Conservation (phyloP, 1,284 basidiomycete species). For the Entoloma clypeatum region DNA sequence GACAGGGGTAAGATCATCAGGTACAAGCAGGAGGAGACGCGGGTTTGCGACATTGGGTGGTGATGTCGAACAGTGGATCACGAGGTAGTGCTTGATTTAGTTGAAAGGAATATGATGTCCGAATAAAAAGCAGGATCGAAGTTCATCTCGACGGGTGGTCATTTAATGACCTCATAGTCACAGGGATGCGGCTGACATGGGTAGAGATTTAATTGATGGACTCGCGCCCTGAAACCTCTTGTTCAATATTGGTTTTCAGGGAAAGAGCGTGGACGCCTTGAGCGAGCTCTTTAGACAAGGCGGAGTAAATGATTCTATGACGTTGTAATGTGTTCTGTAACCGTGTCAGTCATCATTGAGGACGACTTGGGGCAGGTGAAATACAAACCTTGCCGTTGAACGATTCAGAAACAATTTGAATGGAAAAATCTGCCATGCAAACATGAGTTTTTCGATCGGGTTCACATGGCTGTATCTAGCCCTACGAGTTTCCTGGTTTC, state of each 20-base stretch:
- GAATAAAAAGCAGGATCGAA: no score
- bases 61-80: no score
- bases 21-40: no score
- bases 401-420: slow-evolving; percentile 63
- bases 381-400: slow-evolving; percentile 68
- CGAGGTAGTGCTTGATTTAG: no score
- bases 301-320: slow-evolving; percentile 71
- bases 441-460: slow-evolving; percentile 4
- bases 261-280: slow-evolving; percentile 73
- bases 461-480: slow-evolving; percentile 21
- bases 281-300: slow-evolving; percentile 63
- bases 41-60: no score
- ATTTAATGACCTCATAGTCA: no score
- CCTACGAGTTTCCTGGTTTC: slow-evolving; percentile 68
- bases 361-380: not conserved
- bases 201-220: no score
- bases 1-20: no score
- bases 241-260: slow-evolving; percentile 66
- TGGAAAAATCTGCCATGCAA: slow-evolving; percentile 60
- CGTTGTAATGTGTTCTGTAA: slow-evolving; percentile 68
- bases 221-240: slow-evolving; percentile 46
- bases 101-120: no score
- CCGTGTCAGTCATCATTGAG: not conserved
- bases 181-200: no score
- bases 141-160: no score